phyloP scores from a whole-genome alignment of 2,329 filamentous ascomycete species.

The Fusarium mundagurra region DNA sequence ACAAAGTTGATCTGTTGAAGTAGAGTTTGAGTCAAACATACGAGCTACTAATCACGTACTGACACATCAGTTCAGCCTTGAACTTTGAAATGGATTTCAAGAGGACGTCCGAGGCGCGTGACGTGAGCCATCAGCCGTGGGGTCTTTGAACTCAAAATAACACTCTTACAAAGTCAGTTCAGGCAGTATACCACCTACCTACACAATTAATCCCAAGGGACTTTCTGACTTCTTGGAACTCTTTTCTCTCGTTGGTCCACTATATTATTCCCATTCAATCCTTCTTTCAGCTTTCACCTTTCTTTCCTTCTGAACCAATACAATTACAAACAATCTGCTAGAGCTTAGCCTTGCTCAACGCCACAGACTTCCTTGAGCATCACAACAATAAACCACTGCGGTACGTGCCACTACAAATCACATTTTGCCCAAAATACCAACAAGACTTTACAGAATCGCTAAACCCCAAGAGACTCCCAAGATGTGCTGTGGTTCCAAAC shows the following conservation, averaged over 20 bases:
- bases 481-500: not conserved
- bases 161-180: no score
- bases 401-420: not conserved
- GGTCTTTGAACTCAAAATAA: no score
- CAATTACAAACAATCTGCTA: fast-evolving
- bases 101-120: no score
- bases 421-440: fast-evolving
- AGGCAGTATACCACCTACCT: no score
- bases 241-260: no score
- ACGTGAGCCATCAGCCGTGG: no score
- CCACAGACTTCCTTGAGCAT: not conserved
- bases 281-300: no score
- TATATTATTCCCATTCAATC: no score
- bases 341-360: no score
- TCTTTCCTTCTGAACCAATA: no score
- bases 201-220: no score
- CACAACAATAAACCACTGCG: fast-evolving
- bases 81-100: not conserved
- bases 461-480: not conserved
- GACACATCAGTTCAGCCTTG: fast-evolving
- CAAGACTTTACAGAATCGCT: not conserved
- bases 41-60: not conserved
- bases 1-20: fast-evolving
- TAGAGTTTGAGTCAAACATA: not conserved
- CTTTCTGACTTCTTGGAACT: no score